A percentile compares a stretch with the other conserved stretches of the same genome.
Evolutionary conservation across 768 basidiomycete genomes (phyloP).

Genomic region (Phylloporus scabripes): DNA sequence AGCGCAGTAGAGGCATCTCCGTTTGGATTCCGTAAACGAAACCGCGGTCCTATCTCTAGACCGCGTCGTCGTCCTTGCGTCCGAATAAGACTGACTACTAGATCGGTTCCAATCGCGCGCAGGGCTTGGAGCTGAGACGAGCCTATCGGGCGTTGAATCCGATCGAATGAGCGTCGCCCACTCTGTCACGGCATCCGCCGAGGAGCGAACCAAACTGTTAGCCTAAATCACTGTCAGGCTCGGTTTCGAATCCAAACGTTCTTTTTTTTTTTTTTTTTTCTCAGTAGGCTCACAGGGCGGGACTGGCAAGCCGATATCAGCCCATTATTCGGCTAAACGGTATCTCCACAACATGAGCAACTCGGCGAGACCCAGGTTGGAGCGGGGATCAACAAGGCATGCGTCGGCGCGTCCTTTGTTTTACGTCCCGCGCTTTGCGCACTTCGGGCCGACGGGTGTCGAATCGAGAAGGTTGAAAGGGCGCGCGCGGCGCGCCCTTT

Average conservation of each 20-base stretch:
- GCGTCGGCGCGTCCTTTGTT: slow-evolving; percentile 20
- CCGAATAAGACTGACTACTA: background rate
- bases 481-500: background rate
- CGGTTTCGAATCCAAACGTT: background rate
- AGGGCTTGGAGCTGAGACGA: background rate
- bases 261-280: too few species aligned
- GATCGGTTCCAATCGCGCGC: too few species aligned
- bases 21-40: slow-evolving; percentile 14
- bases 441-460: background rate
- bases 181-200: slow-evolving; percentile 9
- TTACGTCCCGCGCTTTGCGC: slow-evolving; percentile 13
- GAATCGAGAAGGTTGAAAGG: slow-evolving; percentile 17
- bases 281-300: background rate
- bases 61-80: background rate
- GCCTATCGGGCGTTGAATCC: background rate
- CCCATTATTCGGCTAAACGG: background rate
- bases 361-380: too few species aligned
- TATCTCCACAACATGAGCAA: background rate
- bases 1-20: slow-evolving; percentile 2
- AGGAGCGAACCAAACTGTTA: background rate
- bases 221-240: background rate
- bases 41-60: background rate
- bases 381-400: slow-evolving; percentile 2
- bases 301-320: background rate
- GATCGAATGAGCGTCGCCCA: too few species aligned